Base-by-base conservation (phyloP, 805 yeast species). In the Priceomyces carsonii region DNA sequence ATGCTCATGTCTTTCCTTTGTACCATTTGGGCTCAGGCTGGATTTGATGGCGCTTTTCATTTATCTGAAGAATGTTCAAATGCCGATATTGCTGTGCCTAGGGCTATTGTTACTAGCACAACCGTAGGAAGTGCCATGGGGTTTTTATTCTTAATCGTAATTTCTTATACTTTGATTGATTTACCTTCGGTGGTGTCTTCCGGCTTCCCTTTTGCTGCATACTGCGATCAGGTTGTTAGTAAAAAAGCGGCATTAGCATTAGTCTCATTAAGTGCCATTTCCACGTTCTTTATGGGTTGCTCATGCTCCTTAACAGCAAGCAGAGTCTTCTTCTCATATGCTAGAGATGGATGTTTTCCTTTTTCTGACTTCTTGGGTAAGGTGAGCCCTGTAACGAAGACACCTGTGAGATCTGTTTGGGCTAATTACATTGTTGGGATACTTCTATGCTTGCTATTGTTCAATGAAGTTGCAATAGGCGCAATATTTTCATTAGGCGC, bases 1-100 rank as follows among this genome's bases (percentile, higher is more conserved):
- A 63, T 76, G 48, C 55, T 80, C 38, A 66, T 76, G 69, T 63
- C 77, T 6, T 77, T 77, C 56, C 53, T 76, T 49, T 78, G 82
- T 8, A 79, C 73, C 24, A 74, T 77, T 39, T 77, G 82, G 82
- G 76, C 82, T 24, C 79, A 81, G 85, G 72, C 82, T 32, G 87
- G 86, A 17, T 82, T 79, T 51, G 88, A 82, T 50, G 77, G 84
- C 15, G 83, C 87, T 0, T 82, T 80, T 64, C 87, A 82, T 50
- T 62, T 82, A 41, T 70, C 85, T 10, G 89, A 81, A 58, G 88
- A 82, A 49, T 76, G 26, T 8, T 24, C 26, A 7, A 24, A 24
- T 24, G 26, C 26, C 6, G 26, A 24, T 6, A 24, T 24, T 12
- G 26, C 26, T 6, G 26, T 24, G 6, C 26, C 26, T 5, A 24